phyloP scores from a whole-genome alignment of 2,329 filamentous ascomycete genomes.

The Aspergillus amoenus region DNA sequence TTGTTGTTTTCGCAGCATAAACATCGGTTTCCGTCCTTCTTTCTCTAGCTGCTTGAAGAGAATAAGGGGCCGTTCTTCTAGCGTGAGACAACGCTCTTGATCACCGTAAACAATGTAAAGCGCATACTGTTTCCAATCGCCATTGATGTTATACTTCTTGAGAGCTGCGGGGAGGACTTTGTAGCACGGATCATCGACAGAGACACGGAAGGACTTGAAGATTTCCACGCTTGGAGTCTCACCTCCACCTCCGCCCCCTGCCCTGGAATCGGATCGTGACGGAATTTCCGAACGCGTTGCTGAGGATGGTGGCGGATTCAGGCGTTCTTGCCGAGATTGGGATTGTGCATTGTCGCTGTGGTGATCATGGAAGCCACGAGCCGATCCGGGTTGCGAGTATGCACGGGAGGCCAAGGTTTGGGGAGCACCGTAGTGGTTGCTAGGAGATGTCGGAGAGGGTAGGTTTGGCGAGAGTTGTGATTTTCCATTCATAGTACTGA shows the following conservation, averaged over 20 bases:
- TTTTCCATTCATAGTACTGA: slow-evolving; percentile 66
- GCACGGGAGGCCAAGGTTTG: slow-evolving; percentile 46
- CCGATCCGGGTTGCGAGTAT: slow-evolving; percentile 37
- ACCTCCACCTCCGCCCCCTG: slow-evolving; percentile 23
- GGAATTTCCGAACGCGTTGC: slow-evolving; percentile 33
- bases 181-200: slow-evolving; percentile 96
- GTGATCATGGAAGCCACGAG: slow-evolving; percentile 38
- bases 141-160: slow-evolving; percentile 98
- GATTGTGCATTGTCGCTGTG: slow-evolving; percentile 35
- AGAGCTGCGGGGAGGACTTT: slow-evolving; percentile 94
- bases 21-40: slow-evolving; percentile 98
- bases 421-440: slow-evolving; percentile 35
- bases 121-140: slow-evolving; percentile 95
- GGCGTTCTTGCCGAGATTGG: slow-evolving; percentile 33
- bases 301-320: slow-evolving; percentile 32
- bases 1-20: slow-evolving; percentile 81
- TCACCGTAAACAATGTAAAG: slow-evolving; percentile 99
- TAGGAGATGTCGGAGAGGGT: slow-evolving; percentile 47
- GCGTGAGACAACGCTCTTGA: slow-evolving; percentile 86
- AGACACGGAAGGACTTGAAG: slow-evolving; percentile 97
- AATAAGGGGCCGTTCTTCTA: slow-evolving; percentile 92
- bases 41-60: slow-evolving; percentile 96
- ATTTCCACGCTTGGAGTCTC: slow-evolving; percentile 70
- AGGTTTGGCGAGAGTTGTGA: slow-evolving; percentile 53
- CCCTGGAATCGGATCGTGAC: slow-evolving; percentile 31